Base-by-base conservation (phyloP, 805 yeast genomes). In the Lipomyces yamanashiensis region DNA sequence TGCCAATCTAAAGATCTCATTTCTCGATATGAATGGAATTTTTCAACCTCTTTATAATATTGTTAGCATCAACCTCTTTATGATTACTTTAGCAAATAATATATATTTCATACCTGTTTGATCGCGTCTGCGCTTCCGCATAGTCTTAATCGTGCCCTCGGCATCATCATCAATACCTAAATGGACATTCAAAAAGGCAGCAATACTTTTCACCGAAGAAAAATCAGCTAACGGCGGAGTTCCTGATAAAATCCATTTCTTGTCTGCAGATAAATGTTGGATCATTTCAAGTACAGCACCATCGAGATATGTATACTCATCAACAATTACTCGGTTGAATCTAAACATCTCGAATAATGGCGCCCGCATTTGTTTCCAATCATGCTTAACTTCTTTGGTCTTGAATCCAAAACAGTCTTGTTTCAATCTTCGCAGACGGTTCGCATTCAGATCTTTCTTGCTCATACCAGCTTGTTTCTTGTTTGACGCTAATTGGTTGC, bases 281-380 rank as follows among this genome's bases (percentile, higher is more conserved):
- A 59, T 50, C 54, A 54, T 48, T 23, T 49, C 63, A 17, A 49
- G 53, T 9, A 54, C 44, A 8, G 55, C 34, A 13, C 63, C 63
- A n/a, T 48, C 54, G 10, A 59, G 36, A 40, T 59, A 59, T 12
- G 63, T 54, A 47, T 59, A 59, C 49, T 59, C 63, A 33, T 59
- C 63, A 13, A 59, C 54, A 23, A 59, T 56, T 6, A 59, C 55
- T 23, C 63, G 48, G 43, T 53, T 59, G 43, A 54, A 59, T 21
- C 40, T 41, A 23, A 59, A 59, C 59, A 54, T 48, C 51, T 59
- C 63, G 4, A 59, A 33, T 21, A 54, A 45, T 19, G 63, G 58
- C 13, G 54, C 51, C 19, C 34, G n/a, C 59, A 59, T 48, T 37
- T 54, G 28, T 13, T 53, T 52, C 63, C 63, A 59, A 41, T 59